Conservation (phyloP, 148 eudicot species). For the Persicaria tinctoria region DNA sequence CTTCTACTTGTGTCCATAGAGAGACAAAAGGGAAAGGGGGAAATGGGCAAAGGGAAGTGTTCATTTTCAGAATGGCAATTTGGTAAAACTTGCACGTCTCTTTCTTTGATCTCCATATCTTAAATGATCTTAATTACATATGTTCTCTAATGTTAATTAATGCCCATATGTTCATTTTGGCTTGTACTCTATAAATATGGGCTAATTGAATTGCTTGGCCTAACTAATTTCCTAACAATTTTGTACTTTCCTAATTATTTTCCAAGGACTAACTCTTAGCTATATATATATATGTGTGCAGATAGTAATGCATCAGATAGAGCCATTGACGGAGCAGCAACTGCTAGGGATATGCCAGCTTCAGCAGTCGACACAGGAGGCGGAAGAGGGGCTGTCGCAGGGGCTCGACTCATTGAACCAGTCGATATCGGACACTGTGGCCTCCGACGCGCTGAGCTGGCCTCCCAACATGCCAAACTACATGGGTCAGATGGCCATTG, state of each 20-base stretch:
- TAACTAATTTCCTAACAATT: background rate
- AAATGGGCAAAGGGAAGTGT: background rate
- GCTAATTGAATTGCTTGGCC: background rate
- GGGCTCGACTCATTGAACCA: slow-evolving; percentile 52
- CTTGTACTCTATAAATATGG: background rate
- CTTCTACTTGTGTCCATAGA: slow-evolving; percentile 14
- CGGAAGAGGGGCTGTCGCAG: slow-evolving; percentile 55
- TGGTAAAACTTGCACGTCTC: slow-evolving; percentile 13
- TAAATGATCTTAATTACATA: background rate
- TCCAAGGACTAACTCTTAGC: background rate
- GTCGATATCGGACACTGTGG: slow-evolving; percentile 44
- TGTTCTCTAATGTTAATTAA: background rate
- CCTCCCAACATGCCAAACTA: slow-evolving; percentile 47
- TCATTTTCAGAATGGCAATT: background rate
- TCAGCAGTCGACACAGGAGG: slow-evolving; percentile 59
- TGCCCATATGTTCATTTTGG: background rate
- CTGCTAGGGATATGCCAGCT: slow-evolving; percentile 42
- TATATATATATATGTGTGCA: background rate
- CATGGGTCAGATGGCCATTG: slow-evolving; percentile 59
- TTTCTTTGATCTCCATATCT: background rate
- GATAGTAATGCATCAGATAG: slow-evolving; percentile 50
- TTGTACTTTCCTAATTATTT: background rate
- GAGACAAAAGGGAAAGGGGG: background rate
- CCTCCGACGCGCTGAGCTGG: slow-evolving; percentile 41
- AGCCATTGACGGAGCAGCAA: slow-evolving; percentile 64